A percentile compares a stretch with the other conserved stretches of the same genome.
Evolutionary conservation across 2,329 filamentous ascomycete genomes (phyloP).

Genomic region (Coleophoma crateriformis): DNA sequence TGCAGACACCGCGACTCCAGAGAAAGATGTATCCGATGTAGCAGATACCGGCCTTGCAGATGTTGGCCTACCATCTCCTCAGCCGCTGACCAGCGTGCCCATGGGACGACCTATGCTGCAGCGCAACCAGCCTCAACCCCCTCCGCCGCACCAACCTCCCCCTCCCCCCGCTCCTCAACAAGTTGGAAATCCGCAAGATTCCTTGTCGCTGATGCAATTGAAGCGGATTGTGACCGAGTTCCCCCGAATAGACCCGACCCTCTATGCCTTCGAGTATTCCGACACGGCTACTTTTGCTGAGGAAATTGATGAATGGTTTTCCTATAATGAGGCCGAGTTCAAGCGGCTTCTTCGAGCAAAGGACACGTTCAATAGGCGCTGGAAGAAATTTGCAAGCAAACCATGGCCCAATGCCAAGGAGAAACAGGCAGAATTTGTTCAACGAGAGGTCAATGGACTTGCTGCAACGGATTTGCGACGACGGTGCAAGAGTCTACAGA

Average conservation of each 20-base stretch:
- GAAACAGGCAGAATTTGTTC: conserved; percentile 51
- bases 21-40: conserved; percentile 28
- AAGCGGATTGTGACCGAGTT: conserved; percentile 69
- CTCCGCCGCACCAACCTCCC: conserved; percentile 27
- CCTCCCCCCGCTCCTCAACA: conserved; percentile 23
- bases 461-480: conserved; percentile 41
- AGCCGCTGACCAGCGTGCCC: conserved; percentile 12
- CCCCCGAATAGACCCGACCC: conserved; percentile 60
- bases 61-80: conserved; percentile 22
- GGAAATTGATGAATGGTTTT: conserved; percentile 97
- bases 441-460: conserved; percentile 40
- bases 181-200: conserved; percentile 49
- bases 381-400: conserved; percentile 48
- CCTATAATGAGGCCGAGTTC: conserved; percentile 83
- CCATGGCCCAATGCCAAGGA: conserved; percentile 64
- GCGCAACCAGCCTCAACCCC: conserved; percentile 30
- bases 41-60: conserved; percentile 36
- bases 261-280: conserved; percentile 82
- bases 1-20: conserved; percentile 5
- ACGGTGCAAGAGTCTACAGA: conserved; percentile 48
- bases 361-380: conserved; percentile 71
- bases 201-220: conserved; percentile 69
- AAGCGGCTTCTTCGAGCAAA: conserved; percentile 71
- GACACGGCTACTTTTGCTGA: conserved; percentile 72
- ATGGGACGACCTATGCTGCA: conserved; percentile 25